A percentile compares a stretch with the other conserved stretches of the same genome.
Conservation (phyloP, 495 filamentous ascomycete genomes). For the Xylaria nigripes region DNA sequence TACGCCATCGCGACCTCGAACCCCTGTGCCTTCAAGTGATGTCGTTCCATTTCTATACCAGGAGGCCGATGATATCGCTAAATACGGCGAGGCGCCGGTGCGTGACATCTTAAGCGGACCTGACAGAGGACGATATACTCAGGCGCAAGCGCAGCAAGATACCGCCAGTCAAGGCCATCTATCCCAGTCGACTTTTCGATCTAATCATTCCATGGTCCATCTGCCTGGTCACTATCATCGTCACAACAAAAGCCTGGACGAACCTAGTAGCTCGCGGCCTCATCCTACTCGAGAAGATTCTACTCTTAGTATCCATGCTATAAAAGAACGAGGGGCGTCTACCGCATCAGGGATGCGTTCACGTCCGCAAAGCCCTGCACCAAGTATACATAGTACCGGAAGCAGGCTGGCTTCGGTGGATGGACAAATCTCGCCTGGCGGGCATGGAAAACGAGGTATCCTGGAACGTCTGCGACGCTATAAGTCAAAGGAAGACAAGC, state of each 20-base stretch:
- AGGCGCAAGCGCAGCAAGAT: conserved; percentile 35
- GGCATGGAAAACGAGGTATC: conserved; percentile 55
- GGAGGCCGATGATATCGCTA: conserved; percentile 73
- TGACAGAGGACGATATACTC: conserved; percentile 56
- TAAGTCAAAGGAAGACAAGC: conserved; percentile 53
- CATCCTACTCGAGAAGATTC: conserved; percentile 65
- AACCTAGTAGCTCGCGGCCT: conserved; percentile 54
- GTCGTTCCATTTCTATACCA: conserved; percentile 96
- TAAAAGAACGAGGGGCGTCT: conserved; percentile 36
- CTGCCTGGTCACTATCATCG: conserved; percentile 60
- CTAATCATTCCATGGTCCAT: conserved; percentile 46
- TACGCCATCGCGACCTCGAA: conserved; percentile 61
- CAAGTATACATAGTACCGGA: conserved; percentile 53
- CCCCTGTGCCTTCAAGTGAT: conserved; percentile 82
- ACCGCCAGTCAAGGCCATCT: conserved; percentile 7
- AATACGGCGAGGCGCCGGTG: conserved; percentile 76
- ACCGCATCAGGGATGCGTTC: conserved; percentile 35
- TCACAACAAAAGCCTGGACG: conserved; percentile 69
- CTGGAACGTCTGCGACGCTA: conserved; percentile 56
- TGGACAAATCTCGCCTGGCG: conserved; percentile 53
- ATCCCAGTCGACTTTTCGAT: conserved; percentile 41
- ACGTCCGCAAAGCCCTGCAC: conserved; percentile 68
- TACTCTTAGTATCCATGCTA: conserved; percentile 39
- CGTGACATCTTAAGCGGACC: conserved; percentile 61
- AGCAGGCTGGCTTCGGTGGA: conserved; percentile 38